These are phyloP conservation scores for Metrosideros polymorpha DNA, from an alignment of 441 rosid species.

Conservation along the genomic window DNA sequence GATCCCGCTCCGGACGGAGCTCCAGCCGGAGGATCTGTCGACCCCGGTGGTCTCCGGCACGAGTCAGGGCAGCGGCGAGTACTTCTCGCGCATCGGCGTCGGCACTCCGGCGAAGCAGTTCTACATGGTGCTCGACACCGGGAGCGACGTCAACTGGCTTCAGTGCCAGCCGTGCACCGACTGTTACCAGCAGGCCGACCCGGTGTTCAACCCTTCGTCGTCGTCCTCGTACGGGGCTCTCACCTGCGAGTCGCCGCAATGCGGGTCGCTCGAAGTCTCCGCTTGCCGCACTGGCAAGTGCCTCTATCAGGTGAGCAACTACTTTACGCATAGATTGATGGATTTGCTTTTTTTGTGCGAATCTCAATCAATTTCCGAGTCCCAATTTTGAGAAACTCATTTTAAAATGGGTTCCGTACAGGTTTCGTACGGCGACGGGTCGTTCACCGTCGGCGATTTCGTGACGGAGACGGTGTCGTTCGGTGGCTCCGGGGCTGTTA, in stretches of 20 bases:
- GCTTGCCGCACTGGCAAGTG: slow-evolving; percentile 29
- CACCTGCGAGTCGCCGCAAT: slow-evolving; percentile 33
- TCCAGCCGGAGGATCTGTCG: slow-evolving; percentile 37
- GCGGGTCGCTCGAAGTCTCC: slow-evolving; percentile 24
- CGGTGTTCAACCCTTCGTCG: slow-evolving; percentile 31
- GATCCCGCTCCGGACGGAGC: slow-evolving; percentile 26
- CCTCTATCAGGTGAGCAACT: slow-evolving; percentile 27
- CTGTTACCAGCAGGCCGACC: slow-evolving; percentile 62
- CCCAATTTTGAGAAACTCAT: neutral
- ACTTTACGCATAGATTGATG: neutral
- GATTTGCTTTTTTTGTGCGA: neutral
- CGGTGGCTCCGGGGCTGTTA: slow-evolving; percentile 30
- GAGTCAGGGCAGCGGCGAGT: slow-evolving; percentile 66
- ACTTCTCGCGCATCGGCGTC: slow-evolving; percentile 45
- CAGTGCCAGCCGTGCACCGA: slow-evolving; percentile 46
- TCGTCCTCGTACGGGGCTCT: slow-evolving; percentile 40
- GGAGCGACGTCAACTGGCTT: slow-evolving; percentile 56
- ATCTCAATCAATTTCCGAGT: neutral
- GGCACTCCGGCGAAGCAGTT: slow-evolving; percentile 46
- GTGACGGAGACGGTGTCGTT: slow-evolving; percentile 53
- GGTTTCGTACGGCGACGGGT: slow-evolving; percentile 49
- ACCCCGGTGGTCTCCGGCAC: slow-evolving; percentile 50
- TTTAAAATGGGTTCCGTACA: neutral
- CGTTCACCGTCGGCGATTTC: slow-evolving; percentile 44
- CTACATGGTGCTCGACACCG: slow-evolving; percentile 57